Base-by-base conservation (phyloP, 2,329 filamentous ascomycete genomes). In the Calycina herbarum region DNA sequence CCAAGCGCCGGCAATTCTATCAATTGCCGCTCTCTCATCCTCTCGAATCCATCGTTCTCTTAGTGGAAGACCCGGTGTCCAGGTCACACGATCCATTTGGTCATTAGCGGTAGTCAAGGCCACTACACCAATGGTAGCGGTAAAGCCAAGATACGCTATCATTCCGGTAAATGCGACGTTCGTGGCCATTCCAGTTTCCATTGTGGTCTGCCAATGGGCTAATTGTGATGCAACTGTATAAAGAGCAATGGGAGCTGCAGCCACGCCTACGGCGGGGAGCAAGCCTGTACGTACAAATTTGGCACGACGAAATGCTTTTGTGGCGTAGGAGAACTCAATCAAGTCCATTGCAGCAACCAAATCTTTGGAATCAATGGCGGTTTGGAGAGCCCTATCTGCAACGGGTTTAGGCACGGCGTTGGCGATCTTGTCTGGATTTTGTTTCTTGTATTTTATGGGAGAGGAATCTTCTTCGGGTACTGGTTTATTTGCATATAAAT, bases 1-100 rank as follows among this genome's bases (percentile, higher is more conserved):
- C 92, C 95, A 99, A 0, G 92, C 90, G 70, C 89, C 86, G 0
- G 94, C 93, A 65, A 99, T 86, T 74, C 86, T 88, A 80, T 99
- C 95, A 69, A 97, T 82, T 0, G 93, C 93, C 3, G 89, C 91
- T 29, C 95, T 84, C 81, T 99, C 94, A 69, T 97, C 93, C 77
- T 98, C 95, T 40, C 92, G 84, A 63, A 96, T 77, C 91, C 94
- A 98, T 15, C 95, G 86, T 73, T 92, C 85, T 68, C 90, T 85
- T 69, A 98, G 80, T 27, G 92, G 90, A 40, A 92, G 89, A 11
- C 95, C 95, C 0, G 87, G 87, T 8, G 90, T 84, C 95, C 95
- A 99, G 1, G 92, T 94, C 5, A 98, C 93, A 24, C 95, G 87
- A 73, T 90, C 89, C 92, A 97, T 97, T 78, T 98, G 93, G 77